Conservation (phyloP, 2,329 filamentous ascomycete species). For the Penicillium frequentans region DNA sequence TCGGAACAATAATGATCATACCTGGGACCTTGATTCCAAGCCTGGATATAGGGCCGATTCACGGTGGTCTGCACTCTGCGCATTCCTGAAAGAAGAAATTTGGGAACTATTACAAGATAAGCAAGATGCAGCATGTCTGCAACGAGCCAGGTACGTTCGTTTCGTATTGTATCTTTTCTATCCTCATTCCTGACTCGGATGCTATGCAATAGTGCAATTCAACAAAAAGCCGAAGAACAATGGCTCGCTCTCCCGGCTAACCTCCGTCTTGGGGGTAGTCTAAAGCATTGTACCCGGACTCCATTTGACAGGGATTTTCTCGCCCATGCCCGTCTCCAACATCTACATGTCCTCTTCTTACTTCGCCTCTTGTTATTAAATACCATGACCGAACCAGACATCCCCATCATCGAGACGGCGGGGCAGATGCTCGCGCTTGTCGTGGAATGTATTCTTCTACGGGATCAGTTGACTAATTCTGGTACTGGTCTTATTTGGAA, state of each 20-base stretch:
- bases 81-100: conserved; percentile 27
- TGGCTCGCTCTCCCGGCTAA: conserved; percentile 22
- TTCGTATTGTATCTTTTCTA: no score
- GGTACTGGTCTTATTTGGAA: conserved; percentile 30
- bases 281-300: conserved; percentile 20
- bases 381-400: conserved; percentile 26
- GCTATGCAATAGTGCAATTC: conserved; percentile 10
- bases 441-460: conserved; percentile 27
- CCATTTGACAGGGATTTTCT: conserved; percentile 29
- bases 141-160: conserved; percentile 3
- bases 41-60: conserved; percentile 26
- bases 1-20: neutral
- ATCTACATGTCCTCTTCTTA: conserved; percentile 29
- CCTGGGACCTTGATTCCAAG: conserved; percentile 18
- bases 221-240: conserved; percentile 21
- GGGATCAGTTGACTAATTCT: conserved; percentile 29
- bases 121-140: conserved; percentile 17
- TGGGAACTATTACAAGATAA: conserved; percentile 28
- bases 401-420: conserved; percentile 25
- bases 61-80: conserved; percentile 29
- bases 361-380: conserved; percentile 22
- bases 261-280: conserved; percentile 22
- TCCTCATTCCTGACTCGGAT: no score
- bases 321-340: conserved; percentile 25
- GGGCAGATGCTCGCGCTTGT: conserved; percentile 28